These are phyloP conservation scores for Eimeria praecox DNA, from an alignment of 169 alveolate species.

Conservation along the genomic window DNA sequence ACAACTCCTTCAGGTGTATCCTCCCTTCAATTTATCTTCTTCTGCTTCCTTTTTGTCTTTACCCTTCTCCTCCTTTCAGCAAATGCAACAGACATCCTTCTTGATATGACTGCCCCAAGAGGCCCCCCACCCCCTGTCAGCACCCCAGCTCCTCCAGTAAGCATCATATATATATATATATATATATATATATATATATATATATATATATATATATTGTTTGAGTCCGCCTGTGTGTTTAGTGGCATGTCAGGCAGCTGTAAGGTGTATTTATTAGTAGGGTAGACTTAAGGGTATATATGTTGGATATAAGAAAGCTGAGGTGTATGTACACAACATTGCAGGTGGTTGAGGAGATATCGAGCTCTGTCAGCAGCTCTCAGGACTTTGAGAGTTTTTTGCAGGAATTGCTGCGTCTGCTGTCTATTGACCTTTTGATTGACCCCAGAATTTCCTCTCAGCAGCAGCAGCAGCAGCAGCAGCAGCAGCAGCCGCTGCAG, in stretches of 20 bases:
- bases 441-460: neutral
- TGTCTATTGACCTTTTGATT: neutral
- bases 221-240: too few relatives aligned
- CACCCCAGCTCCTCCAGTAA: conserved; percentile 36
- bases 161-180: too few relatives aligned
- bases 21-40: neutral
- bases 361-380: conserved; percentile 32
- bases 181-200: too few relatives aligned
- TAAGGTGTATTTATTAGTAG: too few relatives aligned
- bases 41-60: neutral
- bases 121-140: neutral
- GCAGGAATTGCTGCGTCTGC: conserved; percentile 49
- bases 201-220: too few relatives aligned
- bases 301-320: too few relatives aligned
- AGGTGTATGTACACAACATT: neutral
- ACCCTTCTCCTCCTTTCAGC: conserved; percentile 16
- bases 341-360: conserved; percentile 50
- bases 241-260: too few relatives aligned
- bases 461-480: conserved; percentile 46
- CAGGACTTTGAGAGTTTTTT: conserved; percentile 21
- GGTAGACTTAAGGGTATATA: too few relatives aligned
- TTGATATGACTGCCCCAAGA: conserved; percentile 16
- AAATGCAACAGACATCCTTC: conserved; percentile 39
- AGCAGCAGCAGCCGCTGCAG: neutral
- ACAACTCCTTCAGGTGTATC: neutral